Evolutionary conservation across 2,329 filamentous ascomycete genomes (phyloP).

Genomic region (Trichoderma koningii): DNA sequence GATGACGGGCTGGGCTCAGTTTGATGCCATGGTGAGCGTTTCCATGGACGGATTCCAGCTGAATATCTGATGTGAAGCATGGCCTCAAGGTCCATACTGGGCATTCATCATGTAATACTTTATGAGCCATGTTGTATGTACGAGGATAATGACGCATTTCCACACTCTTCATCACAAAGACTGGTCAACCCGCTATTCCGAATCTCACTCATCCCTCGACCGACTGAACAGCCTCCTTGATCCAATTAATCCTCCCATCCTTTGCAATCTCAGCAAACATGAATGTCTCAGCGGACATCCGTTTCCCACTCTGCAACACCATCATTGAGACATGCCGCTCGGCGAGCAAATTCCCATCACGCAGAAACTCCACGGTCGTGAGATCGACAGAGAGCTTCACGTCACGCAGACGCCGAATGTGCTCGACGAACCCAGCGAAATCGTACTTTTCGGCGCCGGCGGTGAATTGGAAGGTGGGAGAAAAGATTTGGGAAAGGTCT

Average conservation of each 20-base stretch:
- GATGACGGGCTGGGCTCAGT: constrained; percentile 24
- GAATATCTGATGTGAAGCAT: neutral
- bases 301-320: constrained; percentile 19
- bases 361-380: constrained; percentile 25
- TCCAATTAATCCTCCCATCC: constrained; percentile 25
- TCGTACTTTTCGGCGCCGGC: constrained; percentile 13
- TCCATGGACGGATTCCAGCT: constrained; percentile 20
- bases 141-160: neutral
- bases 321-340: constrained; percentile 23
- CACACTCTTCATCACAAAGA: neutral
- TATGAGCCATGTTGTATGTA: neutral
- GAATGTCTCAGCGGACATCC: constrained; percentile 22
- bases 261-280: constrained; percentile 26
- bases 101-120: neutral
- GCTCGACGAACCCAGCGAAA: constrained; percentile 24
- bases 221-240: constrained; percentile 19
- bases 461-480: constrained; percentile 11
- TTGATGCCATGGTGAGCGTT: constrained; percentile 22
- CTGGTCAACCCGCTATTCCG: neutral
- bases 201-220: neutral
- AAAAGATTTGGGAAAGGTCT: constrained; percentile 24
- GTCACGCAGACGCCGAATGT: constrained; percentile 26
- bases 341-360: constrained; percentile 26
- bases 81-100: too few species aligned
- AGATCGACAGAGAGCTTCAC: constrained; percentile 22